These are phyloP conservation scores for Trebouxia sp. DNA, from an alignment of 139 green algal species.

Conservation along the genomic window DNA sequence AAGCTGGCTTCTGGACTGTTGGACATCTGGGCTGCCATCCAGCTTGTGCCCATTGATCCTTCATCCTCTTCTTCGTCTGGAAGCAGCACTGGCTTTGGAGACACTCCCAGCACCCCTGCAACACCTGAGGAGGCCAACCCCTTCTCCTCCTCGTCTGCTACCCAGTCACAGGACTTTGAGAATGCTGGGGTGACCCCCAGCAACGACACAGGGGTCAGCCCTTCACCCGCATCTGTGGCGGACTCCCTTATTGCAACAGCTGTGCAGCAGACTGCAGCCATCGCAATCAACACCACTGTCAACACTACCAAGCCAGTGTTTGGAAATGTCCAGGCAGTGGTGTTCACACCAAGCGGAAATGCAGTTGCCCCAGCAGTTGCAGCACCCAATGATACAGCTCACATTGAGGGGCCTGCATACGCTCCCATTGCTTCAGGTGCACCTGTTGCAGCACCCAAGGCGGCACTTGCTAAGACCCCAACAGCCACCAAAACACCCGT, in stretches of 20 bases:
- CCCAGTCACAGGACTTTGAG: conserved; percentile 20
- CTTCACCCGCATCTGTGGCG: not conserved
- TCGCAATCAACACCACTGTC: conserved; percentile 1
- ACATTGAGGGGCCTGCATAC: not conserved
- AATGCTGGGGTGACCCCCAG: not conserved
- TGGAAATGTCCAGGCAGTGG: not conserved
- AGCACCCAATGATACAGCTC: not conserved
- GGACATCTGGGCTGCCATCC: conserved; percentile 4
- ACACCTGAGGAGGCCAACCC: conserved; percentile 3
- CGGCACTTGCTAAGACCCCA: not conserved
- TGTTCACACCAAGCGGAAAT: not conserved
- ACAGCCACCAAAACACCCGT: not conserved
- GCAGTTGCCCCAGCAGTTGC: not conserved
- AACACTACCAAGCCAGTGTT: not conserved
- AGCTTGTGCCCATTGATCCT: conserved; percentile 1
- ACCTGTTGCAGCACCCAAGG: not conserved
- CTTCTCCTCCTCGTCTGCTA: not conserved
- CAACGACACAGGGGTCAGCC: not conserved
- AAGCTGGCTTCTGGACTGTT: conserved; percentile 5
- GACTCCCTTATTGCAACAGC: conserved; percentile 4
- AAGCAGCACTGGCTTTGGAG: not conserved
- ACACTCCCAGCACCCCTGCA: not conserved
- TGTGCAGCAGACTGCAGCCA: not conserved
- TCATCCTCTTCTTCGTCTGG: not conserved
- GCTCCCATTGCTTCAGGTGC: not conserved